A percentile compares a stretch with the other conserved stretches of the same genome.
These are phyloP conservation scores for Geosmithia flava DNA, from an alignment of 2,329 filamentous ascomycete species.

Conservation along the genomic window DNA sequence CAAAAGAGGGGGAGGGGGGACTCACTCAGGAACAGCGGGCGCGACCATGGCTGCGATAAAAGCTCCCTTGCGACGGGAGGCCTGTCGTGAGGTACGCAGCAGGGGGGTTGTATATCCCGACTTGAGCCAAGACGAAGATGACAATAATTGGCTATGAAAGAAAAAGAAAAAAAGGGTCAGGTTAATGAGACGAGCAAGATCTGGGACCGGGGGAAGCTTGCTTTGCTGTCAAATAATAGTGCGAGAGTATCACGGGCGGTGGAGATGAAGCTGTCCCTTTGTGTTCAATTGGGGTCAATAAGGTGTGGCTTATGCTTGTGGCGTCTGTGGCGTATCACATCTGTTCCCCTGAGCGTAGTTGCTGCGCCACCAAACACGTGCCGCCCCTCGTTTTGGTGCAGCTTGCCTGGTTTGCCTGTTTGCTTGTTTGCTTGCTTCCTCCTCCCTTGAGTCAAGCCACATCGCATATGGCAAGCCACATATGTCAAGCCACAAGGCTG, in stretches of 20 bases:
- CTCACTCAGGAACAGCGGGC: constrained; percentile 66
- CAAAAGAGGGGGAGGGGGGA: constrained; percentile 6
- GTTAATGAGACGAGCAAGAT: background rate
- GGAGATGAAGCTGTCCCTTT: background rate
- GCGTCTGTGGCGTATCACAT: too few relatives aligned
- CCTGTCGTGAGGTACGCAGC: background rate
- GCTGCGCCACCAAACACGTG: background rate
- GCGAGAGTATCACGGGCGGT: background rate
- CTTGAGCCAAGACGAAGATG: background rate
- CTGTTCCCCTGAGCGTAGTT: background rate
- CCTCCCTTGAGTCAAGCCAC: background rate
- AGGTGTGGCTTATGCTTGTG: too few relatives aligned
- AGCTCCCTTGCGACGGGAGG: constrained; percentile 2
- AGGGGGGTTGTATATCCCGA: background rate
- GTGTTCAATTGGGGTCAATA: background rate
- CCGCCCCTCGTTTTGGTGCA: too few relatives aligned
- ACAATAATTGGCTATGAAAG: background rate
- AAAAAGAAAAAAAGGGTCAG: background rate
- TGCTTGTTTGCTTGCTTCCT: too few relatives aligned
- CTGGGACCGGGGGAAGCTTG: background rate
- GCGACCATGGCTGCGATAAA: constrained; percentile 46
- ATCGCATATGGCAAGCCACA: background rate
- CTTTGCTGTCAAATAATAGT: background rate
- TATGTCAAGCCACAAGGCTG: background rate
- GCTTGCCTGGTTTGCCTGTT: too few relatives aligned